Base-by-base conservation (phyloP, 345 rosid genomes). In the Moricandia moricandioides region DNA sequence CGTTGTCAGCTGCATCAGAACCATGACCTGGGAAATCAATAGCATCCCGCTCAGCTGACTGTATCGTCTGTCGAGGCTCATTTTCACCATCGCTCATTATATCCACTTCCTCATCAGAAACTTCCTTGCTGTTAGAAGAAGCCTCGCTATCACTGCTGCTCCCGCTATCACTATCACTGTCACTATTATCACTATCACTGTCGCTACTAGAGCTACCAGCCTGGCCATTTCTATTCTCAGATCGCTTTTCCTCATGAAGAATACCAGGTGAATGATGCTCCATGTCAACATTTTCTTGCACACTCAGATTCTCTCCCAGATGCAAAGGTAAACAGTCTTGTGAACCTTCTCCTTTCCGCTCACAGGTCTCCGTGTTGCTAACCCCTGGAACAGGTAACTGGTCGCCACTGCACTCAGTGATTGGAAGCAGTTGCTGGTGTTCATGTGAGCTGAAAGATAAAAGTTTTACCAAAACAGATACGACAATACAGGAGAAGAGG, bases 81-180 rank as follows among this genome's bases (percentile, higher is more conserved):
- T 83, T 83, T 72, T 92, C 97, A 82, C 89, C 98, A 71, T 91
- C 92, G 51, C 92, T 85, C 89, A 92, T 87, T 65, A 95, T 92
- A 84, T 95, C 97, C 72, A 92, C 97, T 39, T 95, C 97, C 83
- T 86, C 97, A 84, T 95, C 99, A 73, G 97, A 82, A 6, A 84
- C 97, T 72, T 92, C 91, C 80, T 86, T 89, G 78, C 97, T 88
- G 81, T 86, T 89, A 64, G 97, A 89, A 69, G 97, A 87, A 82
- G 86, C 89, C 81, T 90, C 97, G 67, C 90, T 92, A 57, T 89
- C 97, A 83, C 99, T 92, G 69, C 91, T 93, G 73, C 97, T 95
- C 84, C 96, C 89, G 80, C 96, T 88, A 55, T 78, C 86, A 74
- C 92, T 91, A 61, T 84, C 86, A 78, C 94, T 93, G 66, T 72